These are phyloP conservation scores for Kodamaea leandrae DNA, from an alignment of 805 yeast genomes.

Conservation along the genomic window DNA sequence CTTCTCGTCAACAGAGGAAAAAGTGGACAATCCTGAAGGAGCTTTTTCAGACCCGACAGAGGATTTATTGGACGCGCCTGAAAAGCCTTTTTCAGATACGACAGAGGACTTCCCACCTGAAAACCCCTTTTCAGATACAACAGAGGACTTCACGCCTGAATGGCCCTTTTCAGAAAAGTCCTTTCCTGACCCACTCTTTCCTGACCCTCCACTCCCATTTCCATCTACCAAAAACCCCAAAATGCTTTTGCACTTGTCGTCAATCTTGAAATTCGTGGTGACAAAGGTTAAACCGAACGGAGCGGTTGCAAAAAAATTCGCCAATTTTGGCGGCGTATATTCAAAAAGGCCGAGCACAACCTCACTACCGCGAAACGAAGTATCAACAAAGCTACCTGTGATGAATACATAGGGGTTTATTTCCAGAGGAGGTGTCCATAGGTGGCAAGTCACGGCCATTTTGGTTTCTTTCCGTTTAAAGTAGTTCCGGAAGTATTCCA, in stretches of 20 bases:
- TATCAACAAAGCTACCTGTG: conserved; percentile 20
- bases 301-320: conserved; percentile 13
- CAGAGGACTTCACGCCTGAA: no score
- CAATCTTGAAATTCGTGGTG: conserved; percentile 22
- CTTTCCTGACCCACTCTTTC: no score
- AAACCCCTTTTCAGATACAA: no score
- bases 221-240: conserved; percentile 16
- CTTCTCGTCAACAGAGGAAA: conserved; percentile 7
- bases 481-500: conserved; percentile 18
- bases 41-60: no score
- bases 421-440: conserved; percentile 17
- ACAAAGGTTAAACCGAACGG: conserved; percentile 18
- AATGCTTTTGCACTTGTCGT: conserved; percentile 16
- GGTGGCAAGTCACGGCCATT: conserved; percentile 21
- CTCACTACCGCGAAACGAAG: conserved; percentile 16
- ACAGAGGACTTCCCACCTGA: no score
- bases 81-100: no score
- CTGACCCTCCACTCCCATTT: conserved; percentile 5
- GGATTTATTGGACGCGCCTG: background rate
- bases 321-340: conserved; percentile 12
- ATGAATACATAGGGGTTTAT: conserved; percentile 17
- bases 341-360: conserved; percentile 22
- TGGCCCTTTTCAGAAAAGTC: no score
- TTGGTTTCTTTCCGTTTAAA: conserved; percentile 12
- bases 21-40: background rate